Evolutionary conservation across 768 basidiomycete genomes (phyloP).

Genomic region (Mycena sanguinolenta): DNA sequence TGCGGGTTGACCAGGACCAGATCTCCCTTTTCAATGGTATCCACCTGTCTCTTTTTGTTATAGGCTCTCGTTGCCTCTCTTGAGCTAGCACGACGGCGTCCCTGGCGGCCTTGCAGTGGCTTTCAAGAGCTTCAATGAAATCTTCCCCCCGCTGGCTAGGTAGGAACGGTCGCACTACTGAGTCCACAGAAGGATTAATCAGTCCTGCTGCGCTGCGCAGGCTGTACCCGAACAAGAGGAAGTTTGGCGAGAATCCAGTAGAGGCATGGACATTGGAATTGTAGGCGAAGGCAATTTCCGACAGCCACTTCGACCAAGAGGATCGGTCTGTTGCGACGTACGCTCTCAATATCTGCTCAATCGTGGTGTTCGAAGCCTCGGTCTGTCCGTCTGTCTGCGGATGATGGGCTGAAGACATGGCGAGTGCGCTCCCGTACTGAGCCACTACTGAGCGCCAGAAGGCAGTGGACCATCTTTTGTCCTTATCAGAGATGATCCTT

Average conservation of each 20-base stretch:
- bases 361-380: too few species aligned
- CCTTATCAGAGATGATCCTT: background rate
- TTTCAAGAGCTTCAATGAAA: background rate
- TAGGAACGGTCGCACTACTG: background rate
- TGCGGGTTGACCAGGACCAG: background rate
- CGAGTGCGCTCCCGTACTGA: background rate
- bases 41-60: slow-evolving; percentile 1
- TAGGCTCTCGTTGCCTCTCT: background rate
- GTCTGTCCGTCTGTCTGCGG: too few species aligned
- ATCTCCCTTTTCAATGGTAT: background rate
- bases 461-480: background rate
- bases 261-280: background rate
- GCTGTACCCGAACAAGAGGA: too few species aligned
- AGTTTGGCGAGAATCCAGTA: background rate
- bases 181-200: background rate
- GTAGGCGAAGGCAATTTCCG: background rate
- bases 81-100: too few species aligned
- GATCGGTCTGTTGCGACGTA: too few species aligned
- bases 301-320: background rate
- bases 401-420: background rate
- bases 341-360: too few species aligned
- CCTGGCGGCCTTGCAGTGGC: background rate
- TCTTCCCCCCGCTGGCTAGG: background rate
- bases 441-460: background rate
- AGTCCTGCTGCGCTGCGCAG: background rate